phyloP scores from a whole-genome alignment of 176 grass and related monocot species.

The sorghum (Sorghum bicolor) region Sorghum_bicolor_NCBIv3 NC_012871.2:73210001-73210500 shows the following conservation, averaged over 20 bases:
- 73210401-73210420: constrained; percentile 80
- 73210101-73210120: constrained; percentile 97
- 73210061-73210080: constrained; percentile 97
- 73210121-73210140: constrained; percentile 93
- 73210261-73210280: constrained; percentile 72
- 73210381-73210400: constrained; percentile 82
- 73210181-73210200: constrained; percentile 99
- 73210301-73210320: constrained; percentile 93
- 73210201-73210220: constrained; percentile 91
- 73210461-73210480: constrained; percentile 93
- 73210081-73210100: constrained; percentile 73
- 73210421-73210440: constrained; percentile 82
- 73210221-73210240: constrained; percentile 67
- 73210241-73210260: constrained; percentile 76
- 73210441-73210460: constrained; percentile 93
- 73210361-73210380: constrained; percentile 95
- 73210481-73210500: constrained; percentile 84
- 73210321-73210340: constrained; percentile 92
- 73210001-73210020: constrained; percentile 84
- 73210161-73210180: constrained; percentile 91
- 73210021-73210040: constrained; percentile 78
- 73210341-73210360: constrained; percentile 96
- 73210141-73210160: constrained; percentile 92
- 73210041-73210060: constrained; percentile 85
- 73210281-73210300: constrained; percentile 75